These are phyloP conservation scores for Dendrobium chrysotoxum DNA, from an alignment of 106 monocot genomes.

Conservation along the genomic window DNA sequence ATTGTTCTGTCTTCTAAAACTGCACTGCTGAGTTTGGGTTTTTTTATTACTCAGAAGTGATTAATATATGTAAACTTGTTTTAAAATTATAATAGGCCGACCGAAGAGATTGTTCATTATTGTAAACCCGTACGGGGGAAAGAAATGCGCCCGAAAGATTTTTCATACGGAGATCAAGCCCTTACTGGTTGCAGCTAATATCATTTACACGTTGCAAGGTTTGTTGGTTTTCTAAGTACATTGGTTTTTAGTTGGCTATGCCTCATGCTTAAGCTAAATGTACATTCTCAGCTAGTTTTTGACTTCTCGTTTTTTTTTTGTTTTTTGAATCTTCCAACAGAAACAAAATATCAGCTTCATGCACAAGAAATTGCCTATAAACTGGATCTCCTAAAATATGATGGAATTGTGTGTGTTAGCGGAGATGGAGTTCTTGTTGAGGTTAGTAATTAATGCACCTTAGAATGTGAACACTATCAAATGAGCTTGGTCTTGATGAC, in stretches of 20 bases:
- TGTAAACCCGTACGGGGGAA: slow-evolving; percentile 90
- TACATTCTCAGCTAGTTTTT: neutral
- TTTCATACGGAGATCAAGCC: slow-evolving; percentile 63
- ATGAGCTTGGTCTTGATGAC: neutral
- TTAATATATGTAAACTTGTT: too few species aligned
- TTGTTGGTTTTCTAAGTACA: neutral
- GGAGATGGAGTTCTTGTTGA: slow-evolving; percentile 62
- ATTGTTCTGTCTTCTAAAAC: too few species aligned
- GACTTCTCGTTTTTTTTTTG: neutral
- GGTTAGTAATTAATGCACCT: slow-evolving; percentile 25
- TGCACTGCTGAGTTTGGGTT: too few species aligned
- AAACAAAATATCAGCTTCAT: slow-evolving; percentile 34
- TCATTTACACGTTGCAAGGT: slow-evolving; percentile 73
- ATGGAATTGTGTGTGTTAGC: slow-evolving; percentile 52
- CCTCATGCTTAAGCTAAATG: too few species aligned
- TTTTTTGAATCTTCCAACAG: slow-evolving; percentile 17
- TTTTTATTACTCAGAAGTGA: too few species aligned
- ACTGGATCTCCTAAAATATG: slow-evolving; percentile 40
- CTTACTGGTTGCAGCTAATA: slow-evolving; percentile 58
- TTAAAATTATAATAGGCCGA: slow-evolving; percentile 31
- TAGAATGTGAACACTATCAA: neutral
- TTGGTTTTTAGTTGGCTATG: neutral
- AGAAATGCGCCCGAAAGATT: slow-evolving; percentile 42
- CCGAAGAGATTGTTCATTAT: slow-evolving; percentile 76
- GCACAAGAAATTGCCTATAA: slow-evolving; percentile 40